Evolutionary conservation across 2,329 filamentous ascomycete species (phyloP), one percentile per base, ranked within the genome.

Genomic region (Onygenales sp.): DNA sequence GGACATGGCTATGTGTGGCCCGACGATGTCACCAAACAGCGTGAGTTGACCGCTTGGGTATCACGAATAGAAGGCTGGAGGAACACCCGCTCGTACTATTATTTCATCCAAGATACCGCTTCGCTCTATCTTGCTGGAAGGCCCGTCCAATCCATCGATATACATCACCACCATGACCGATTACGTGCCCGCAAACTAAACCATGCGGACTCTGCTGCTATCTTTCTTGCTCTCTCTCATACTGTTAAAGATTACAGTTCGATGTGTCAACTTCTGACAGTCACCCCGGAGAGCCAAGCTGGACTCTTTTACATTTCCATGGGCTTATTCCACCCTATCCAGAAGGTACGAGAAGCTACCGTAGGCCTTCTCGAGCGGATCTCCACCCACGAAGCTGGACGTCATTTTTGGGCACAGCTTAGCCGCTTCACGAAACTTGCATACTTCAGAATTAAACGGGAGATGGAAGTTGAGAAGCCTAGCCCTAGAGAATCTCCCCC

Each of bases 1-100:
- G 92, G 92, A 0, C 93, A 97, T 66, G 93, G 93, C 42, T 97
- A 95, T 66, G 92, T 98, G 36, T 98, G 93, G 93, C 74, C 86
- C 2, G 89, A 95, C 62, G 89, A 96, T 53, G 75, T 77, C 42
- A 79, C 85, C 7, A 92, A 89, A 70, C 80, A 87, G 62, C 86
- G 85, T 62, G 93, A 98, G 71, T 80, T 98, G 39, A 87, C 90
- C 13, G 92, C 90, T 2, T 95, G 95, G 57, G 89, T 93, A 46
- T 89, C 88, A 54, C 81, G 93, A 54, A 94, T 98, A 57, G 93
- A 98, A 73, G 93, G 92, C 54, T 98, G 93, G 93, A 84, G 93
- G 60, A 94, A 89, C 59, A 97, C 93, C 1, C 80, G 93, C 56
- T 95, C 89, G 64, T 98, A 98, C 67, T 95, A 94, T 72, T 90